These are phyloP conservation scores for Raphanus hybrid DNA, from an alignment of 441 rosid genomes.

Conservation along the genomic window DNA sequence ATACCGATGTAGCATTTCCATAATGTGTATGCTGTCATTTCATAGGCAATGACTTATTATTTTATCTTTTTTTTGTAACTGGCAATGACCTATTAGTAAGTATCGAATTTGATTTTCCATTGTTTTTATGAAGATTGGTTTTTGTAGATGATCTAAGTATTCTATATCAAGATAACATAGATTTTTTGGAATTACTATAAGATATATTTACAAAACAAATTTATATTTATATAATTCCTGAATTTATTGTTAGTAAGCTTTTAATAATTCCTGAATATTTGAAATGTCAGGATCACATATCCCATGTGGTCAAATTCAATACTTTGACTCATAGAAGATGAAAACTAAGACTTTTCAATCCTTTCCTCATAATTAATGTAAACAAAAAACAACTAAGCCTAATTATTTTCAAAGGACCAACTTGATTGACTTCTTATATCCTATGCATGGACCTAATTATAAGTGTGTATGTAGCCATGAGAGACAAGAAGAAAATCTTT, in stretches of 20 bases:
- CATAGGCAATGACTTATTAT: not conserved
- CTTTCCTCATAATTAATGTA: slow-evolving; percentile 10
- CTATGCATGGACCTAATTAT: slow-evolving; percentile 29
- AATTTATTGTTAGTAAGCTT: not conserved
- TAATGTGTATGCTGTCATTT: not conserved
- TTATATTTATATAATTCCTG: not conserved
- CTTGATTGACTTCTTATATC: slow-evolving; percentile 38
- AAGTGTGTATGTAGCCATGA: slow-evolving; percentile 11
- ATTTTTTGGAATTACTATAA: no score
- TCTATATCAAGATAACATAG: not conserved
- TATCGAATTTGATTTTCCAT: not conserved
- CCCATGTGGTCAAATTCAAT: slow-evolving; percentile 32
- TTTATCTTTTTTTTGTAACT: no score
- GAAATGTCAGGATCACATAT: slow-evolving; percentile 22
- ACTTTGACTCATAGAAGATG: slow-evolving; percentile 31
- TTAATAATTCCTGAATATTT: not conserved
- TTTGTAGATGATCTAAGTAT: slow-evolving; percentile 7
- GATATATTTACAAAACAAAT: not conserved
- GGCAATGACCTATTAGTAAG: no score
- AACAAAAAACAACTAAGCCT: not conserved
- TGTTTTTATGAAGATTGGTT: not conserved
- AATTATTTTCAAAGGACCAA: slow-evolving; percentile 23
- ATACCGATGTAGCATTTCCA: slow-evolving; percentile 2
- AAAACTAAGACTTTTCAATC: slow-evolving; percentile 21
- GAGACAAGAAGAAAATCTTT: slow-evolving; percentile 12